A percentile compares a stretch with the other conserved stretches of the same genome.
Evolutionary conservation across 2,329 filamentous ascomycete genomes (phyloP).

Genomic region (Penicillium sp.): DNA sequence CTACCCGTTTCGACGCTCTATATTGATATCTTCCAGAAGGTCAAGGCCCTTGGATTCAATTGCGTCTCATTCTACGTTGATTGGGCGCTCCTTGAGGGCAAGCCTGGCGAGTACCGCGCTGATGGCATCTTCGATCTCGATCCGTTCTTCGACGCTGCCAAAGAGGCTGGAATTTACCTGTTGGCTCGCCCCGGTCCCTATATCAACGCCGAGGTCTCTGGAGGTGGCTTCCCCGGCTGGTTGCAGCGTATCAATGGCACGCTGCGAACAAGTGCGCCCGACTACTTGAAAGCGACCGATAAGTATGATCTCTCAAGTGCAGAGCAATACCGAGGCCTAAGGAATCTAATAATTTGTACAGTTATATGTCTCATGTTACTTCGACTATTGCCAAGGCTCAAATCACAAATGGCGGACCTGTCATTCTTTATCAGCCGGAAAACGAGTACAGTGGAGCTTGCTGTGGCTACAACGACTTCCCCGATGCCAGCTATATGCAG

Average conservation of each 20-base stretch:
- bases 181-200: constrained; percentile 71
- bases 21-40: constrained; percentile 76
- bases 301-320: constrained; percentile 45
- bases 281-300: constrained; percentile 65
- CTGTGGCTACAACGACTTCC: constrained; percentile 53
- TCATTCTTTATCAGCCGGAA: constrained; percentile 77
- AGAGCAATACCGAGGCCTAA: background rate
- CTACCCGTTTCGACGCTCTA: constrained; percentile 62
- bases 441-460: constrained; percentile 69
- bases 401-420: constrained; percentile 77
- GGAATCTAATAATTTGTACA: constrained; percentile 25
- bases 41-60: constrained; percentile 77
- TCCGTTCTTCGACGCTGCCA: constrained; percentile 73
- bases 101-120: constrained; percentile 65
- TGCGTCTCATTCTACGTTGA: constrained; percentile 75
- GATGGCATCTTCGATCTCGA: constrained; percentile 71
- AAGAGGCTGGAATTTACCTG: constrained; percentile 71
- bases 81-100: constrained; percentile 75
- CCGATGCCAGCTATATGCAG: constrained; percentile 66
- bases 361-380: constrained; percentile 62
- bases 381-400: constrained; percentile 70
- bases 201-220: constrained; percentile 74
- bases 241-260: constrained; percentile 65
- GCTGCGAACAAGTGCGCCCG: constrained; percentile 61
- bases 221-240: constrained; percentile 81